Evolutionary conservation across 2,329 filamentous ascomycete species (phyloP).

Genomic region (Huntiella bhutanensis): DNA sequence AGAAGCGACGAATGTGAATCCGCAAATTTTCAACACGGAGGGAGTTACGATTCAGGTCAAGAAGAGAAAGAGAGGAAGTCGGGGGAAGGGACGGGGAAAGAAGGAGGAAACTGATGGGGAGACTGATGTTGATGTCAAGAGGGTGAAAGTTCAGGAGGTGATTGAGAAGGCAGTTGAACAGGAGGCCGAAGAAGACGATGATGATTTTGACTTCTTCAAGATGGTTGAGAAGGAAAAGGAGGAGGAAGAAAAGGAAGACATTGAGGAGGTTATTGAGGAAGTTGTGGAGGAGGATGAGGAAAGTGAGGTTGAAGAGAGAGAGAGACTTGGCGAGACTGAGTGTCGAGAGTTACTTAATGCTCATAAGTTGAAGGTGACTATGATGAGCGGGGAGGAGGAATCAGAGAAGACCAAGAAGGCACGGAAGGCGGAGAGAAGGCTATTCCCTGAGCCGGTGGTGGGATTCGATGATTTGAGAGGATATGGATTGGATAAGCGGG

Average conservation of each 20-base stretch:
- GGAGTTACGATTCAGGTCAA: conserved; percentile 12
- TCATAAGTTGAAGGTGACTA: conserved; percentile 25
- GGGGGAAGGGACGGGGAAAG: conserved; percentile 16
- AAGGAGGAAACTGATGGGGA: conserved; percentile 5
- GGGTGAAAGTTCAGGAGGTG: conserved; percentile 21
- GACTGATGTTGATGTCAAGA: conserved; percentile 16
- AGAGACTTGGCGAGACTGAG: conserved; percentile 20
- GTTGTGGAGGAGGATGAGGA: conserved; percentile 55
- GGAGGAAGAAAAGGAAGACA: conserved; percentile 13
- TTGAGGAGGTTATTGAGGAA: conserved; percentile 42
- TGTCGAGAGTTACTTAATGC: too few relatives aligned
- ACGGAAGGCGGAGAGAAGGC: conserved; percentile 34
- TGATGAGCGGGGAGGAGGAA: conserved; percentile 22
- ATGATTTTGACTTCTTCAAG: conserved; percentile 13
- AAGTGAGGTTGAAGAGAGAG: conserved; percentile 18
- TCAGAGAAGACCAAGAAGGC: conserved; percentile 12
- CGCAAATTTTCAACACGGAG: conserved; percentile 49
- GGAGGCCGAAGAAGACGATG: conserved; percentile 12
- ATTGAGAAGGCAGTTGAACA: conserved; percentile 18
- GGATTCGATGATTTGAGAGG: conserved; percentile 55
- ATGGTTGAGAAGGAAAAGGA: conserved; percentile 13
- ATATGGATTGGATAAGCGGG: conserved; percentile 54
- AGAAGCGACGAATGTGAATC: conserved; percentile 42
- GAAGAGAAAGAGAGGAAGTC: conserved; percentile 30
- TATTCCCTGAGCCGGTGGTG: conserved; percentile 65